phyloP scores from a whole-genome alignment of 352 stramenopile species.

The Lagenidium giganteum region DNA sequence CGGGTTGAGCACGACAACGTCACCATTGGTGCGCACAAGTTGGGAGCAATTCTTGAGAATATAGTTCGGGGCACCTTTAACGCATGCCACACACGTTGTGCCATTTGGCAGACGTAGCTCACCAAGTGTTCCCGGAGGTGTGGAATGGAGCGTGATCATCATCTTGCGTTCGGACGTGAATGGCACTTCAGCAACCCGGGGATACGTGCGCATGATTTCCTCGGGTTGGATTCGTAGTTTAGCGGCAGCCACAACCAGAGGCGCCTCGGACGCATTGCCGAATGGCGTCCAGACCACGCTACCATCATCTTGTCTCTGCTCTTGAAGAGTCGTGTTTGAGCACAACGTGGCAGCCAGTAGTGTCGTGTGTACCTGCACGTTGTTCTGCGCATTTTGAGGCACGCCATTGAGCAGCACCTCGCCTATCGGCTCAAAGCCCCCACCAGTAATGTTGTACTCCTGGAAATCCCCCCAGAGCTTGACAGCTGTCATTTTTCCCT shows the following conservation, averaged over 20 bases:
- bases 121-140: conserved; percentile 5
- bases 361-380: conserved; percentile 21
- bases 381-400: conserved; percentile 19
- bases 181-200: conserved; percentile 72
- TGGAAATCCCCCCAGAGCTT: conserved; percentile 33
- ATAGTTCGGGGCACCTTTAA: conserved; percentile 22
- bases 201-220: conserved; percentile 22
- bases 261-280: conserved; percentile 38
- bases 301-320: conserved; percentile 15
- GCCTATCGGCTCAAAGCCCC: conserved; percentile 24
- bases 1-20: conserved; percentile 9
- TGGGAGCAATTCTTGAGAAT: conserved; percentile 22
- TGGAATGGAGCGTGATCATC: conserved; percentile 56
- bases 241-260: conserved; percentile 31
- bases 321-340: conserved; percentile 36
- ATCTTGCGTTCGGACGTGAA: conserved; percentile 92
- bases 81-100: conserved; percentile 9
- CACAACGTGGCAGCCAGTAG: conserved; percentile 31
- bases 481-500: conserved; percentile 51
- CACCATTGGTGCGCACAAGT: conserved; percentile 4
- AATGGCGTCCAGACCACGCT: conserved; percentile 17
- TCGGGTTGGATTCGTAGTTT: conserved; percentile 33
- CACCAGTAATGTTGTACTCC: conserved; percentile 30
- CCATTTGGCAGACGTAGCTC: conserved; percentile 1
- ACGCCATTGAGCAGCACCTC: conserved; percentile 18